Evolutionary conservation across 225 moss, liverwort and hornwort genomes (phyloP), one percentile per base, ranked within the genome.

Genomic region (Neckera pumila): DNA sequence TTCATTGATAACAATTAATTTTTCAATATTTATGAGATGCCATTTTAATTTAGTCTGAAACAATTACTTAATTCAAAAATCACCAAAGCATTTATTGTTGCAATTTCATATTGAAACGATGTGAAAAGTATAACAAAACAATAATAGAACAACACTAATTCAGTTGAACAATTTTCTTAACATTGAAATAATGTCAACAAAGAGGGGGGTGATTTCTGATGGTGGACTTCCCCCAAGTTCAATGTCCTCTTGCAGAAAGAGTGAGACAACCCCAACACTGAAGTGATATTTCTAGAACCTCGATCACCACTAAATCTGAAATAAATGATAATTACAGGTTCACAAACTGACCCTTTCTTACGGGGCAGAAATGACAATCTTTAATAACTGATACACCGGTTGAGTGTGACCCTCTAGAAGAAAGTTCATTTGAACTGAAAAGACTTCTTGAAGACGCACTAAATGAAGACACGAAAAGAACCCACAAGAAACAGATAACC

Each of bases 241-340:
- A 67, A 59, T 36, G 69, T 80, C 31, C 61, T 60, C 51, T 85
- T 69, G 69, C 43, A 70, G 28, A 62, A 56, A 36, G 62, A 40
- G 18, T 51, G 64, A 47, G 73, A 57, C 59, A 79, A 90, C 17
- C 7, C 49, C 74, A 85, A 80, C 73, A 47, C 43, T 71, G 33
- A 9, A 86, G 33, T 80, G 75, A 38, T 59, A 69, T 56, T 87
- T 56, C 38, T 11, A 33, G 62, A 76, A 85, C 82, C 76, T 81
- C 60, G 51, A 81, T 85, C 70, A 26, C 89, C 81, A 83, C 88
- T 75, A 80, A 88, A 90, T 83, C 84, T 89, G 71, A 81, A 87
- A 89, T 84, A 84, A 89, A 92, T 90, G 92, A 81, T 90, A 87
- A 81, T 87, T 84, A 89, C 92, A 87, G 49, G 81, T 51, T 87